Conservation (phyloP, 2,329 filamentous ascomycete species). For the Ambrosiella xylebori region DNA sequence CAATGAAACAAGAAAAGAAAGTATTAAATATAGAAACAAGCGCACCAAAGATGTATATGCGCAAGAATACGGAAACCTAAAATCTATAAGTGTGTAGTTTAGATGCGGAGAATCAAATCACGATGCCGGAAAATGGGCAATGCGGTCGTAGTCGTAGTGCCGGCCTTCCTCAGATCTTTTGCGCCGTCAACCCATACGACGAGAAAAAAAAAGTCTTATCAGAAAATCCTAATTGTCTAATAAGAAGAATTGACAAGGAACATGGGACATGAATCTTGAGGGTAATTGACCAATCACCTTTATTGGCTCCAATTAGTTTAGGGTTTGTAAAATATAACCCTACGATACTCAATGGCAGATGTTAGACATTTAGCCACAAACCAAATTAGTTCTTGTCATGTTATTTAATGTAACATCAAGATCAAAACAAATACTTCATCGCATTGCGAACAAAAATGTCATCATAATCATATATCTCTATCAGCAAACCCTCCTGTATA, state of each 20-base stretch:
- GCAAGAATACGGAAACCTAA: too few species aligned
- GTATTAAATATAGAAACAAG: neutral
- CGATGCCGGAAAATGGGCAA: too few species aligned
- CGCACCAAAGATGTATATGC: neutral
- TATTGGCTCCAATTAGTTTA: neutral
- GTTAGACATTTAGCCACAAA: too few species aligned
- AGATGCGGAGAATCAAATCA: too few species aligned
- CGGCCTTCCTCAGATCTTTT: neutral
- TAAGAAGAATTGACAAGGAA: conserved; percentile 9
- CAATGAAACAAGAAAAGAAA: neutral
- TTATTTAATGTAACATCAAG: neutral
- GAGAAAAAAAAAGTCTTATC: conserved; percentile 12
- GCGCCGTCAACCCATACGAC: neutral
- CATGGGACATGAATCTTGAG: neutral
- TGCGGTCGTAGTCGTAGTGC: too few species aligned
- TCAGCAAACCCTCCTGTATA: neutral
- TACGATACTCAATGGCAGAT: too few species aligned
- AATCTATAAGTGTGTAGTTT: too few species aligned
- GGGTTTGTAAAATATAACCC: neutral
- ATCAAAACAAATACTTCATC: neutral
- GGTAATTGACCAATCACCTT: conserved; percentile 2
- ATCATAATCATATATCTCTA: neutral
- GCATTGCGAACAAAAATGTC: neutral
- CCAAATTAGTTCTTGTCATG: too few species aligned
- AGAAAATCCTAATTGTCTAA: conserved; percentile 6